Evolutionary conservation across 352 stramenopile species (phyloP).

Genomic region (Pilasporangium apinafurcum): DNA sequence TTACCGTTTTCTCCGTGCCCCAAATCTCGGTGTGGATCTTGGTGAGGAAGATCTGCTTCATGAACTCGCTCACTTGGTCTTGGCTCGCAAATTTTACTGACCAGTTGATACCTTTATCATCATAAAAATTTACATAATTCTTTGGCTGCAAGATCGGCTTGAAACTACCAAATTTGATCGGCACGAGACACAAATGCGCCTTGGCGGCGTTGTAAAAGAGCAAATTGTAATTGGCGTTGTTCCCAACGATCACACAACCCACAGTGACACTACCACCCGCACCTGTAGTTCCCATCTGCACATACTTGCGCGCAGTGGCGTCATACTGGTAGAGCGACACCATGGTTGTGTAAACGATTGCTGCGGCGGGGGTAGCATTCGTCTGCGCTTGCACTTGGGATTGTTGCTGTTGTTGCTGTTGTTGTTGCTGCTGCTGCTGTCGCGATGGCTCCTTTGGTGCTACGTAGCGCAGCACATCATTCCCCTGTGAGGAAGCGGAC

Average conservation of each 20-base stretch:
- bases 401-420: slow-evolving; percentile 8
- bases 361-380: no score
- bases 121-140: slow-evolving; percentile 83
- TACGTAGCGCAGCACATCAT: slow-evolving; percentile 65
- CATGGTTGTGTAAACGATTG: slow-evolving; percentile 60
- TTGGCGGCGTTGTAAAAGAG: slow-evolving; percentile 75
- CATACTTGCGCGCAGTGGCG: slow-evolving; percentile 39
- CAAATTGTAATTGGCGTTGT: slow-evolving; percentile 57
- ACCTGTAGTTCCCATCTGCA: slow-evolving; percentile 34
- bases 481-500: slow-evolving; percentile 21
- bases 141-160: slow-evolving; percentile 70
- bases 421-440: slow-evolving; percentile 9
- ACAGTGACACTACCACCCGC: slow-evolving; percentile 21
- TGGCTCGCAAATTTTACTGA: slow-evolving; percentile 70
- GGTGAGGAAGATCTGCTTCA: slow-evolving; percentile 59
- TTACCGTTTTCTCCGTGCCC: slow-evolving; percentile 48
- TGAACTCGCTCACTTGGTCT: slow-evolving; percentile 54
- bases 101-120: slow-evolving; percentile 63
- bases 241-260: slow-evolving; percentile 68
- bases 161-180: slow-evolving; percentile 41
- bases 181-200: slow-evolving; percentile 49
- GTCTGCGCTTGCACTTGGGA: no score
- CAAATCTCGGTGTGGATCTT: slow-evolving; percentile 82
- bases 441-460: slow-evolving; percentile 56
- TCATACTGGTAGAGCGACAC: slow-evolving; percentile 80